These are phyloP conservation scores for Penicillium sp. DNA, from an alignment of 2,329 filamentous ascomycete genomes.

Conservation along the genomic window DNA sequence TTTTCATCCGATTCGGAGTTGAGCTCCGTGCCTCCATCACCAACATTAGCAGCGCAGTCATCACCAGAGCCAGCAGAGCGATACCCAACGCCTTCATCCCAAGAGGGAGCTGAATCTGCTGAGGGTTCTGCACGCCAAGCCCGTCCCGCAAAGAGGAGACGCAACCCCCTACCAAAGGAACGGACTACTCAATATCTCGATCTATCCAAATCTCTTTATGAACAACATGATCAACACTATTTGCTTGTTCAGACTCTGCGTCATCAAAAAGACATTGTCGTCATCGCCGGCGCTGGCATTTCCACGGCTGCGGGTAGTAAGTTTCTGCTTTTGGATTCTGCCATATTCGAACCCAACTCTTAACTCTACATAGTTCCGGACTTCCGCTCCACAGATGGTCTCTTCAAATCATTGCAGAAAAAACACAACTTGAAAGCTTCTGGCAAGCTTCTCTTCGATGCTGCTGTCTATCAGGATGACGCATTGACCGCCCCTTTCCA, in stretches of 20 bases:
- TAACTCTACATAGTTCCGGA: constrained; percentile 67
- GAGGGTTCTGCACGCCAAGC: constrained; percentile 48
- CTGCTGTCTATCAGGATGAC: constrained; percentile 93
- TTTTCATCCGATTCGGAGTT: constrained; percentile 40
- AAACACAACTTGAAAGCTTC: constrained; percentile 91
- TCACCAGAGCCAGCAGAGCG: constrained; percentile 35
- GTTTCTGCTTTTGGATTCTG: constrained; percentile 40
- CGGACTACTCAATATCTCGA: constrained; percentile 82
- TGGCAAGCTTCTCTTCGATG: constrained; percentile 94
- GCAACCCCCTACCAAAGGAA: constrained; percentile 60
- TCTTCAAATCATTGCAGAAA: constrained; percentile 80
- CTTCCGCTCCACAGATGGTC: constrained; percentile 85
- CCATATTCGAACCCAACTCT: constrained; percentile 10
- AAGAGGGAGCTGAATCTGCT: constrained; percentile 25
- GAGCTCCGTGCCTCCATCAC: constrained; percentile 37
- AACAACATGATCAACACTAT: constrained; percentile 63
- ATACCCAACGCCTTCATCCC: constrained; percentile 45
- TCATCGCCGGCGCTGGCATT: constrained; percentile 94
- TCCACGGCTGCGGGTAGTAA: constrained; percentile 90
- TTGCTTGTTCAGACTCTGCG: constrained; percentile 71
- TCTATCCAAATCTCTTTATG: constrained; percentile 49
- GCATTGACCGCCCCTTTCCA: constrained; percentile 87
- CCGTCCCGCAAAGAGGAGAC: constrained; percentile 71
- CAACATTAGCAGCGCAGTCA: constrained; percentile 35
- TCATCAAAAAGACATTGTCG: constrained; percentile 93